Evolutionary conservation across 1,284 basidiomycete genomes (phyloP).

Genomic region (Amylostereum chailletii): DNA sequence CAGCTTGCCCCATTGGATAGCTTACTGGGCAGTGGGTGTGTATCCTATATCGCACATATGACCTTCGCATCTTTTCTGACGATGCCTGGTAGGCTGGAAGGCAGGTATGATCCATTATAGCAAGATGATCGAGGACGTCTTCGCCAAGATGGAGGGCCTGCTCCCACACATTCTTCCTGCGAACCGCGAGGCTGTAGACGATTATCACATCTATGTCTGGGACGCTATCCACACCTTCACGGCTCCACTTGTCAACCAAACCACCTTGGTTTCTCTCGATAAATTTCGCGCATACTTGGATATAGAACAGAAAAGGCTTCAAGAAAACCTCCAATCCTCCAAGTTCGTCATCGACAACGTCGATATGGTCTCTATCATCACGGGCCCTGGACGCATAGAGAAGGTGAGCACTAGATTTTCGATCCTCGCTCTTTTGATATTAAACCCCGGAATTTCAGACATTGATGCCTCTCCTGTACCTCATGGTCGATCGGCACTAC

Average conservation of each 20-base stretch:
- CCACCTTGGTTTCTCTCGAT: slow-evolving; percentile 13
- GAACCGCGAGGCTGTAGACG: slow-evolving; percentile 13
- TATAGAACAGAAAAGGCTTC: slow-evolving; percentile 17
- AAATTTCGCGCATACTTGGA: slow-evolving; percentile 18
- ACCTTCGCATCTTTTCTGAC: too few relatives aligned
- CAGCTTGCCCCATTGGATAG: slow-evolving; percentile 35
- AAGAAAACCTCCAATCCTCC: slow-evolving; percentile 13
- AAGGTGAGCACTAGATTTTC: slow-evolving; percentile 12
- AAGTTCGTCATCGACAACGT: slow-evolving; percentile 18
- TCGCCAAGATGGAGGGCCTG: slow-evolving; percentile 15
- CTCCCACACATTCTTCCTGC: slow-evolving; percentile 10
- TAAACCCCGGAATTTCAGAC: slow-evolving; percentile 1
- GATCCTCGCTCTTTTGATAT: too few relatives aligned
- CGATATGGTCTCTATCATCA: slow-evolving; percentile 15
- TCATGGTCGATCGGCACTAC: slow-evolving; percentile 17
- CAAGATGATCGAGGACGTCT: slow-evolving; percentile 14
- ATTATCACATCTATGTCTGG: slow-evolving; percentile 14
- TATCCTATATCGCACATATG: neutral
- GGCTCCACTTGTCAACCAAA: slow-evolving; percentile 9
- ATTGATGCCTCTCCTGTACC: slow-evolving; percentile 16
- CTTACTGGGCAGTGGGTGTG: slow-evolving; percentile 36
- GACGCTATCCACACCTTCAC: slow-evolving; percentile 3
- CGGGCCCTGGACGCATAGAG: slow-evolving; percentile 17
- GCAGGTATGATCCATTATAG: too few relatives aligned
- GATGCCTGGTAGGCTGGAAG: too few relatives aligned